These are phyloP conservation scores for Monascus purpureus DNA, from an alignment of 495 filamentous ascomycete genomes.

Conservation along the genomic window DNA sequence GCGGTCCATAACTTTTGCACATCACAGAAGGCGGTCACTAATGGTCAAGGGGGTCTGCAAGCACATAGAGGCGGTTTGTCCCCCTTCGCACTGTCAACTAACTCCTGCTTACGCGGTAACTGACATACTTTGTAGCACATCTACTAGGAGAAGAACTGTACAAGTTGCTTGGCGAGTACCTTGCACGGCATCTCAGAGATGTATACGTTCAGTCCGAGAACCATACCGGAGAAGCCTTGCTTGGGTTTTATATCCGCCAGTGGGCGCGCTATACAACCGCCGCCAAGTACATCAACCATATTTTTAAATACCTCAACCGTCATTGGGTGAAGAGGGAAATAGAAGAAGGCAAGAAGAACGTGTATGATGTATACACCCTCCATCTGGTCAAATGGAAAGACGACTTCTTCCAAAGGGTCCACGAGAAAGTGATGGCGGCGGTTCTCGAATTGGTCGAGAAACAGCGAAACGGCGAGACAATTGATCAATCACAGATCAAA, in stretches of 20 bases:
- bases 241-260: slow-evolving; percentile 92
- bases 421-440: slow-evolving; percentile 82
- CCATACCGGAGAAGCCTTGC: slow-evolving; percentile 79
- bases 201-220: slow-evolving; percentile 54
- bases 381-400: slow-evolving; percentile 91
- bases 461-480: slow-evolving; percentile 94
- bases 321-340: slow-evolving; percentile 99
- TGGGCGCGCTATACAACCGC: slow-evolving; percentile 93
- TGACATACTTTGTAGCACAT: slow-evolving; percentile 47
- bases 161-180: slow-evolving; percentile 71
- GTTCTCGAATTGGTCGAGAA: slow-evolving; percentile 94
- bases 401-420: slow-evolving; percentile 73
- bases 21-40: slow-evolving; percentile 73
- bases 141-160: slow-evolving; percentile 94
- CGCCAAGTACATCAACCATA: slow-evolving; percentile 90
- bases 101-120: neutral
- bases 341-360: slow-evolving; percentile 96
- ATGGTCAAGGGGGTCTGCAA: slow-evolving; percentile 32
- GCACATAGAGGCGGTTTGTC: slow-evolving; percentile 68
- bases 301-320: slow-evolving; percentile 93
- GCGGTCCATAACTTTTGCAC: slow-evolving; percentile 99
- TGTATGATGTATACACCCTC: slow-evolving; percentile 95
- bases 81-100: neutral
- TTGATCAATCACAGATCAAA: slow-evolving; percentile 94
- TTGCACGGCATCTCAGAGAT: slow-evolving; percentile 55